A percentile compares a stretch with the other conserved stretches of the same genome.
Conservation (phyloP, 2,329 filamentous ascomycete genomes). For the Thelonectria discophora region DNA sequence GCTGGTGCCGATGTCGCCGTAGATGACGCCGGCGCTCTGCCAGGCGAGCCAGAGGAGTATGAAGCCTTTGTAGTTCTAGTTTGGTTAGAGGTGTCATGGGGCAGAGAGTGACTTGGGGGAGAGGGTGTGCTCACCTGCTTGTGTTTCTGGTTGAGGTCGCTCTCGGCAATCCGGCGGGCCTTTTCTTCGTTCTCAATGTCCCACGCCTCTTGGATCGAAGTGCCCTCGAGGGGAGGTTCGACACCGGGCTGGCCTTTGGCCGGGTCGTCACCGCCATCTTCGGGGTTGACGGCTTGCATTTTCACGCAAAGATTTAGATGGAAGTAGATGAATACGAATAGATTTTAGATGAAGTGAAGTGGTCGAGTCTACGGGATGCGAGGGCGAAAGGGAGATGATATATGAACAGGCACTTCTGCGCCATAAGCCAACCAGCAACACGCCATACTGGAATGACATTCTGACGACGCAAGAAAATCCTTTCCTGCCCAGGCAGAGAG, state of each 20-base stretch:
- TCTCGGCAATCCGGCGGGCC: neutral
- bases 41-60: constrained; percentile 60
- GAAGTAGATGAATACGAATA: no score
- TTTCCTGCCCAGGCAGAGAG: no score
- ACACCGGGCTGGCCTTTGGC: neutral
- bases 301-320: neutral
- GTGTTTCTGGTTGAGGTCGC: neutral
- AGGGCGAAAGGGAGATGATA: no score
- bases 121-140: neutral
- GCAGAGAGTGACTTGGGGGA: neutral
- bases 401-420: no score
- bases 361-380: no score
- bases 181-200: neutral
- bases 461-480: neutral
- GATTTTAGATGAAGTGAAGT: no score
- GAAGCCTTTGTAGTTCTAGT: constrained; percentile 28
- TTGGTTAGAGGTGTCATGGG: neutral
- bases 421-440: no score
- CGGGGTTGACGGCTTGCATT: neutral
- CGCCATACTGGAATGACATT: no score
- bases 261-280: neutral
- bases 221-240: neutral
- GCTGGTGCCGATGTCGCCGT: constrained; percentile 71
- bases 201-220: neutral
- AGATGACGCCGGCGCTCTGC: constrained; percentile 71